Percentiles rank a stretch among this genome's conserved stretches.
phyloP scores from a whole-genome alignment of 2,329 filamentous ascomycete species.

The Colletotrichum sp. region DNA sequence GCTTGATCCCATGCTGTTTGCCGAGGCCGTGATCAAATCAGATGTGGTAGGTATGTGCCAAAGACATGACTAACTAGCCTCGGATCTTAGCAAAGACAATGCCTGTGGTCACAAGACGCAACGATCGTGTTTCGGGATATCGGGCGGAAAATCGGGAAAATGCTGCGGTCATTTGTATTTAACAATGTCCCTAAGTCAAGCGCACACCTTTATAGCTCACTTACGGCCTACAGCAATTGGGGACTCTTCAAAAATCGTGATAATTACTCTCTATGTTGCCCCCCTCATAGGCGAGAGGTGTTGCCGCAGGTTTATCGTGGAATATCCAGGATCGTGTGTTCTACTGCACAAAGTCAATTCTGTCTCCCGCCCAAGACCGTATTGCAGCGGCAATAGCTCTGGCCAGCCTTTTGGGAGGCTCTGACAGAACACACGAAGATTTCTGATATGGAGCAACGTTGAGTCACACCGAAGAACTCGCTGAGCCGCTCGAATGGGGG shows the following conservation, averaged over 20 bases:
- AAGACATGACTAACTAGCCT: background rate
- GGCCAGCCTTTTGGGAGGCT: no score
- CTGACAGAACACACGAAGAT: no score
- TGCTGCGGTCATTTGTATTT: background rate
- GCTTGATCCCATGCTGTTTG: rapidly evolving
- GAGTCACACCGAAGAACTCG: background rate
- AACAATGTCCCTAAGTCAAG: rapidly evolving
- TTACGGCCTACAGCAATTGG: no score
- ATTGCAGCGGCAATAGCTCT: background rate
- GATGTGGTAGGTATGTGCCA: no score
- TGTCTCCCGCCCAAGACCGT: background rate
- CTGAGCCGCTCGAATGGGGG: background rate
- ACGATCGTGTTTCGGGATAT: background rate
- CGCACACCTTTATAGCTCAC: no score
- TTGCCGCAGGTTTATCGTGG: background rate
- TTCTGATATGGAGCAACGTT: background rate
- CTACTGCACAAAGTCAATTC: no score
- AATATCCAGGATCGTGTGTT: background rate
- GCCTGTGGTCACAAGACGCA: background rate
- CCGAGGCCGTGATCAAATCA: no score
- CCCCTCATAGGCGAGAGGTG: background rate
- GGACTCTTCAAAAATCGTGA: no score
- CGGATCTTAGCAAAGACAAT: no score
- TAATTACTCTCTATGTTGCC: no score
- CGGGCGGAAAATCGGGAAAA: background rate